Base-by-base conservation (phyloP, 129 eudicot species). In the Chrysanthemum seticuspe region DNA sequence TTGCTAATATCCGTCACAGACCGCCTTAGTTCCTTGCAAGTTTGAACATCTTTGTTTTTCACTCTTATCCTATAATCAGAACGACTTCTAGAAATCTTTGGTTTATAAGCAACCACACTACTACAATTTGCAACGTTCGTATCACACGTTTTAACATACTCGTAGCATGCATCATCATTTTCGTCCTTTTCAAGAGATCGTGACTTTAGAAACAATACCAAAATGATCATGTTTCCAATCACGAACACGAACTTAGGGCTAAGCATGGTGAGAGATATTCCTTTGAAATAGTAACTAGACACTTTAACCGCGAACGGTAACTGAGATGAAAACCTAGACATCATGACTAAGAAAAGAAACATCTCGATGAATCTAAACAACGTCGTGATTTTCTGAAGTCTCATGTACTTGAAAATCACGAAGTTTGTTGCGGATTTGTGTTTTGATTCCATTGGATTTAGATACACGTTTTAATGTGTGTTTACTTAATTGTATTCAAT, bases 201-300 rank as follows among this genome's bases (percentile, higher is more conserved):
- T 6, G 92, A 87, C 64, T 76, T 80, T 48, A 89, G 11, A 72
- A 82, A 84, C 12, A 93, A 86, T 5, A 81, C 45, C 27, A 89
- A 13, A 7, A 89, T 78, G 2, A 93, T 89, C 8, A 78, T 80
- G 84, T 93, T 93, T 29, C 96, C 92, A 58, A 86, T 36, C 13
- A 89, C 44, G 82, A 93, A 93, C 19, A 89, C 90, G 70, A 93
- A 83, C 16, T 73, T 81, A 25, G 92, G 92, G 64, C 91, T 89
- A 2, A 79, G 34, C 0, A 86, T 11, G 25, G 80, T 45, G 65
- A 82, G 36, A 1, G 66, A 75, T 29, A 87, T 67, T 55, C 80
- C 80, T 60, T 62, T 74, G 60, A 89, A 65, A 61, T 77, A 82
- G 16, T 84, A 88, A 0, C 68, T 62, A 0, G 85, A 83, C n/a